Evolutionary conservation across 306 rosid genomes (phyloP).

Genomic region (Ammopiptanthus mongolicus): DNA sequence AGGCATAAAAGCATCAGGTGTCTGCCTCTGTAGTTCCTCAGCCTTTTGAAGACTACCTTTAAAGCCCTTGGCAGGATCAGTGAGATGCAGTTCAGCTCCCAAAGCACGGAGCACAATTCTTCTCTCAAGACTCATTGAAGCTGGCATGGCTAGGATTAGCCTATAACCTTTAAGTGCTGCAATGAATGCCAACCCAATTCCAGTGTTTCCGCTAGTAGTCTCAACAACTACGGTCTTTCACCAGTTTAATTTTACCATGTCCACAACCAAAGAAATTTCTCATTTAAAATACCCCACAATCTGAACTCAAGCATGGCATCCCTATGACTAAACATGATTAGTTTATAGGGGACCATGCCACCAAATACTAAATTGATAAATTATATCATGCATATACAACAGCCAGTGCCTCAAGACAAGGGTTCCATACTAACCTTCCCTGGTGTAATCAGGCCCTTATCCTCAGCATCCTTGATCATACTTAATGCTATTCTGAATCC

Average conservation of each 20-base stretch:
- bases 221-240: slow-evolving; percentile 61
- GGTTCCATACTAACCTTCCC: slow-evolving; percentile 51
- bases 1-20: slow-evolving; percentile 47
- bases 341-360: neutral
- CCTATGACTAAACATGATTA: neutral
- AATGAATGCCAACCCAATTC: slow-evolving; percentile 61
- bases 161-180: slow-evolving; percentile 69
- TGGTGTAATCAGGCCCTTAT: slow-evolving; percentile 60
- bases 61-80: slow-evolving; percentile 49
- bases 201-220: slow-evolving; percentile 72
- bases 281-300: slow-evolving; percentile 15
- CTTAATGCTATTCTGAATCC: slow-evolving; percentile 49
- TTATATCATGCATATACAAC: neutral
- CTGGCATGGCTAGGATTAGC: slow-evolving; percentile 48
- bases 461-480: slow-evolving; percentile 79
- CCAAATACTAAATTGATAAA: neutral
- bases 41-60: slow-evolving; percentile 44
- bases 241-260: neutral
- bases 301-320: neutral
- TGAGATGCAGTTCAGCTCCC: slow-evolving; percentile 61
- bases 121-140: slow-evolving; percentile 56
- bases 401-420: neutral
- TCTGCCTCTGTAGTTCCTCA: slow-evolving; percentile 35
- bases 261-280: slow-evolving; percentile 12
- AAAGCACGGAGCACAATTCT: slow-evolving; percentile 59